Conservation (phyloP, 73 alveolate genomes). For the Tetrahymena elliotti region DNA sequence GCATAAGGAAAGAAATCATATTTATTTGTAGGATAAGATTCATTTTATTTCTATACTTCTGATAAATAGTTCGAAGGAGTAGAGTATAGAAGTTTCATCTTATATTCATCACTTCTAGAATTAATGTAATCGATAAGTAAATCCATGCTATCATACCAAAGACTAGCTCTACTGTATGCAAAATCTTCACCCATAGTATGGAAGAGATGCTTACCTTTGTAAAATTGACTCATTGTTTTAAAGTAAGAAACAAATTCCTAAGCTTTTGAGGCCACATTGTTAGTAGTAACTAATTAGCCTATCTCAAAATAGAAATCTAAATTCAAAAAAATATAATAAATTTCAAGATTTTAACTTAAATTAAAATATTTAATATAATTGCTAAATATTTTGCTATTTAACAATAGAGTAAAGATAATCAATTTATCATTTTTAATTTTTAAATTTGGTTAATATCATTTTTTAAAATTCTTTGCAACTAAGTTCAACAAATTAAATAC, state of each 20-base stretch:
- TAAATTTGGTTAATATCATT: no score
- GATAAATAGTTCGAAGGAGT: slow-evolving; percentile 84
- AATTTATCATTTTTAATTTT: no score
- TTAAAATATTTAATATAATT: no score
- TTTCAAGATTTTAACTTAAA: no score
- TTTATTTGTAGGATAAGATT: slow-evolving; percentile 63
- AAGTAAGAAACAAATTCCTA: slow-evolving; percentile 5
- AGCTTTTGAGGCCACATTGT: background rate
- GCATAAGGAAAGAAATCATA: slow-evolving; percentile 97
- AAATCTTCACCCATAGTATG: slow-evolving; percentile 64
- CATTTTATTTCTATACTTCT: slow-evolving; percentile 53
- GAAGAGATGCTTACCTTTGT: slow-evolving; percentile 42
- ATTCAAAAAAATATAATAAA: background rate
- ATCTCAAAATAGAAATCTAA: background rate
- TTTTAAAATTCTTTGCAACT: no score
- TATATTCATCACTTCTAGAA: slow-evolving; percentile 17
- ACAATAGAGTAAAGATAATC: no score
- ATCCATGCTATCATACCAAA: slow-evolving; percentile 55
- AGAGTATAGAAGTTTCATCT: slow-evolving; percentile 77
- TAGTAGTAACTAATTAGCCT: background rate
- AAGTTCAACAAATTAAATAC: background rate
- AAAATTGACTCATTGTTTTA: slow-evolving; percentile 10
- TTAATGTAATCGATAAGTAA: slow-evolving; percentile 54
- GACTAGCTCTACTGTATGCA: slow-evolving; percentile 45
- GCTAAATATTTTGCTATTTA: no score